These are phyloP conservation scores for Didymella keratinophila DNA, from an alignment of 2,329 filamentous ascomycete species.

Conservation along the genomic window DNA sequence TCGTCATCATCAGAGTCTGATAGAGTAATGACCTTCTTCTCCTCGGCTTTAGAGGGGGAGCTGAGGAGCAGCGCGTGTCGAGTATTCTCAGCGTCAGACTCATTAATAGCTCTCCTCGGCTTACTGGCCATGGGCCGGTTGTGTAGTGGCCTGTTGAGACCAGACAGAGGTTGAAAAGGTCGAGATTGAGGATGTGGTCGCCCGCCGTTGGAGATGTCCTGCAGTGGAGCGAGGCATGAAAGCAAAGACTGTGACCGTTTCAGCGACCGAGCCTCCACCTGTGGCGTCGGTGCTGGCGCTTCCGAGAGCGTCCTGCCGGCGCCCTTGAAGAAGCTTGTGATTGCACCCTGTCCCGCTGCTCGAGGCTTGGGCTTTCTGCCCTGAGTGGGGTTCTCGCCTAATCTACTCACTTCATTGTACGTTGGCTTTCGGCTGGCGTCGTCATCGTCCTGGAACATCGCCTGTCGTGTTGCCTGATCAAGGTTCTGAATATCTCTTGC, in stretches of 20 bases:
- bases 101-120: conserved; percentile 33
- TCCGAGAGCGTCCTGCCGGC: conserved; percentile 31
- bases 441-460: conserved; percentile 27
- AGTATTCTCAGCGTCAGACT: conserved; percentile 36
- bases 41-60: conserved; percentile 50
- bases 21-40: conserved; percentile 8
- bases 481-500: conserved; percentile 51
- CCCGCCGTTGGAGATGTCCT: conserved; percentile 47
- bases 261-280: conserved; percentile 19
- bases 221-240: conserved; percentile 30
- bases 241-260: conserved; percentile 34
- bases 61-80: conserved; percentile 60
- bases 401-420: conserved; percentile 41
- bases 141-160: conserved; percentile 41
- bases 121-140: conserved; percentile 47
- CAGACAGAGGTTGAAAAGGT: conserved; percentile 36
- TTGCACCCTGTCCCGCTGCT: conserved; percentile 59
- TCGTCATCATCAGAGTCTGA: conserved; percentile 18
- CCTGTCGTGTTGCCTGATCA: conserved; percentile 47
- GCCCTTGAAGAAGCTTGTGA: conserved; percentile 61
- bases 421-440: conserved; percentile 27
- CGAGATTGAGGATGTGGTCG: conserved; percentile 16
- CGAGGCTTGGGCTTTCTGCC: conserved; percentile 46
- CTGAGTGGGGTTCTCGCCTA: conserved; percentile 26
- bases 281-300: conserved; percentile 7